Evolutionary conservation across 352 stramenopile genomes (phyloP), one percentile per base, ranked within the genome.

Genomic region (Plasmopara viticola): DNA sequence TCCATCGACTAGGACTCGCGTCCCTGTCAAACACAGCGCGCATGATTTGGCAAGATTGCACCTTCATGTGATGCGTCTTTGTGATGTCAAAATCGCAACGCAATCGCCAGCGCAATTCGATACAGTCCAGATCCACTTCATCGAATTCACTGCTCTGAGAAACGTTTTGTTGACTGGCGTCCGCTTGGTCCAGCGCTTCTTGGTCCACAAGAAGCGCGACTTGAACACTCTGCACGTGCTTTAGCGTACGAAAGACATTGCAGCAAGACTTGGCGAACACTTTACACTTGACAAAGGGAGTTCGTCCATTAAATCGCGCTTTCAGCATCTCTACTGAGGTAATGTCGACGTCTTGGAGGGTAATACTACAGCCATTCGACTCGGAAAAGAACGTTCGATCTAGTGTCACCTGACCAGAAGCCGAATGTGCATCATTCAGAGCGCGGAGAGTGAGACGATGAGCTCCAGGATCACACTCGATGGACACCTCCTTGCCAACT

Each of bases 51-150:
- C 72, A 82, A n/a, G 66, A 48, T 53, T 86, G 78, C 34, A 90
- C 78, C 47, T 89, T 86, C 68, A 91, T 90, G 51, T 75, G 67
- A 56, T 94, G 81, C 17, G 79, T 90, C 70, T 94, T 94, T 30
- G 81, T 89, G 63, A 94, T 85, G 51, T 87, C 77, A n/a, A 85
- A 86, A 63, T 91, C 84, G 60, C 84, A 94, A 38, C 64, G 57
- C 48, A 94, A 60, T 0, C 62, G 62, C 78, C 82, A 94, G 43
- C 61, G 64, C 44, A 94, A 58, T 61, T 88, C 73, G 35, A 75
- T 59, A 44, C 74, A 87, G 53, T 87, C 74, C 14, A 83, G 35
- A 15, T 87, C 76, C 20, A 81, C 53, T 50, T 87, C 78, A n/a
- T 72, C 48, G 15, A 54, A 37, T 2, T 69, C 45, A 61, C 55